A percentile compares a stretch with the other conserved stretches of the same genome.
phyloP scores from a whole-genome alignment of 2,329 filamentous ascomycete species.

The Mycocentrospora acerina region DNA sequence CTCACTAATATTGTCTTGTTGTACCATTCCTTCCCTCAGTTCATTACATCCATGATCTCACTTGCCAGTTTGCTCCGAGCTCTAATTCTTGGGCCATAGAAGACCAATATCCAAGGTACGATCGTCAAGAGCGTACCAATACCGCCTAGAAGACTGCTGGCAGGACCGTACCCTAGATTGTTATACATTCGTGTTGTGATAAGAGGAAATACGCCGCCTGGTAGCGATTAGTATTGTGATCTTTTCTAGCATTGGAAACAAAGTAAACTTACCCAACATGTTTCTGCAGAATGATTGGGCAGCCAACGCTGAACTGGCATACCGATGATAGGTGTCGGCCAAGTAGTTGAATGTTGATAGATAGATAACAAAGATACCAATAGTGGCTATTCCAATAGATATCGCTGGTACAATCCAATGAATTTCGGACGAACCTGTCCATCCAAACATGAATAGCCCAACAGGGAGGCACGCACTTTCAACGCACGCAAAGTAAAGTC shows the following conservation, averaged over 20 bases:
- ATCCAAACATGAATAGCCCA: conserved; percentile 80
- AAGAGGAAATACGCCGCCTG: conserved; percentile 73
- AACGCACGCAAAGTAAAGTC: conserved; percentile 81
- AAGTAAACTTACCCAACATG: conserved; percentile 57
- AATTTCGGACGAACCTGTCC: conserved; percentile 62
- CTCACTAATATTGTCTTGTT: background rate
- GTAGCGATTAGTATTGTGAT: background rate
- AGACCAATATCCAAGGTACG: conserved; percentile 84
- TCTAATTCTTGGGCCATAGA: conserved; percentile 76
- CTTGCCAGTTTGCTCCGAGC: conserved; percentile 73
- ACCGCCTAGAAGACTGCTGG: conserved; percentile 74
- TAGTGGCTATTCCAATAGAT: conserved; percentile 72
- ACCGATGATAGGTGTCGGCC: conserved; percentile 82
- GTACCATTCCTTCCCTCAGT: background rate
- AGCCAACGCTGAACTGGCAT: conserved; percentile 81
- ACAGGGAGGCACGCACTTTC: conserved; percentile 73
- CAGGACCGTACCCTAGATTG: conserved; percentile 68
- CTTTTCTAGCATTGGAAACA: background rate
- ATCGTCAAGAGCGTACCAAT: conserved; percentile 67
- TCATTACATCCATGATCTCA: conserved; percentile 31
- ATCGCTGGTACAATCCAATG: conserved; percentile 74
- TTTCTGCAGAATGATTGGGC: conserved; percentile 87
- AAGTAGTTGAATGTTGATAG: conserved; percentile 91
- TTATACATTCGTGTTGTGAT: conserved; percentile 73
- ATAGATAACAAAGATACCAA: conserved; percentile 77